Evolutionary conservation across 2,329 filamentous ascomycete species (phyloP).

Genomic region (Ceratocystis harringtonii): DNA sequence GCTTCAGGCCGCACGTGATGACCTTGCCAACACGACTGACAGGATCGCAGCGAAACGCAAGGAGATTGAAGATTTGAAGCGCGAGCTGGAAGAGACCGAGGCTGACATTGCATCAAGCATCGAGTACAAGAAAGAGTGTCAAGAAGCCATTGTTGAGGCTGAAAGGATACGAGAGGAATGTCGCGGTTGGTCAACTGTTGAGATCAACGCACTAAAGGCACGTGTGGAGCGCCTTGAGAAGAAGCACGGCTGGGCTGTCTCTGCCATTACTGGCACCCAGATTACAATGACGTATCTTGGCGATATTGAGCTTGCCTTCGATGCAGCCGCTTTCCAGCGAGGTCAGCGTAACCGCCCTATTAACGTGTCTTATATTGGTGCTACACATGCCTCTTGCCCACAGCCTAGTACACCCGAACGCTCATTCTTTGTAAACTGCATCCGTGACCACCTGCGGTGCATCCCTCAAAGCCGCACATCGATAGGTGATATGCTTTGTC

Average conservation of each 20-base stretch:
- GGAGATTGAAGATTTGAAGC: conserved; percentile 50
- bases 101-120: conserved; percentile 44
- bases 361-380: conserved; percentile 55
- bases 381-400: conserved; percentile 36
- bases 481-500: conserved; percentile 41
- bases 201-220: conserved; percentile 66
- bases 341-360: conserved; percentile 38
- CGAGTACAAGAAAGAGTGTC: conserved; percentile 48
- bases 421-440: conserved; percentile 60
- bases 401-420: conserved; percentile 47
- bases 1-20: conserved; percentile 55
- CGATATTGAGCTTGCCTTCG: conserved; percentile 60
- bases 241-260: conserved; percentile 56
- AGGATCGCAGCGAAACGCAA: conserved; percentile 56
- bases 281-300: conserved; percentile 61
- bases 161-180: conserved; percentile 77
- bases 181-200: conserved; percentile 71
- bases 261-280: conserved; percentile 43
- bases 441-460: conserved; percentile 51
- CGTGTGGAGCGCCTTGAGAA: conserved; percentile 52
- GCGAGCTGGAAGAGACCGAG: conserved; percentile 53
- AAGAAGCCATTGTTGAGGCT: conserved; percentile 64
- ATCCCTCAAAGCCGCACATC: conserved; percentile 43
- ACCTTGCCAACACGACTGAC: conserved; percentile 47
- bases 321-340: conserved; percentile 44